phyloP scores from a whole-genome alignment of 2,329 filamentous ascomycete species.

The Tolypocladium album region DNA sequence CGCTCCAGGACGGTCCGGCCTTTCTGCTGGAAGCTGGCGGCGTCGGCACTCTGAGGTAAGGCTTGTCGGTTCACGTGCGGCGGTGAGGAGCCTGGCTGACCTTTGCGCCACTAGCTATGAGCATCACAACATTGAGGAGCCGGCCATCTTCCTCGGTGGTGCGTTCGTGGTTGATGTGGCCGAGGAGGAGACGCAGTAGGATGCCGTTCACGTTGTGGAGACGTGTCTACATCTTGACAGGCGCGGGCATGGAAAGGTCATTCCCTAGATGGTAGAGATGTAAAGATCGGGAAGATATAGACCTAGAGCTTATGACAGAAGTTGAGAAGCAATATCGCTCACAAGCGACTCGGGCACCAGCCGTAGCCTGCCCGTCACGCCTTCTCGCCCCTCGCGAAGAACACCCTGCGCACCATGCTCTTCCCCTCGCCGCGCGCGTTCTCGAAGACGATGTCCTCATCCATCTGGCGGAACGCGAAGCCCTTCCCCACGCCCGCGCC shows the following conservation, averaged over 20 bases:
- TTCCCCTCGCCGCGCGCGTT: slow-evolving; percentile 16
- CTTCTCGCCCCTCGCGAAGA: slow-evolving; percentile 15
- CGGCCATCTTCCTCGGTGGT: slow-evolving; percentile 68
- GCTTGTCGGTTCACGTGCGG: not conserved
- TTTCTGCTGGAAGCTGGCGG: slow-evolving; percentile 86
- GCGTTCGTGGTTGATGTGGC: slow-evolving; percentile 46
- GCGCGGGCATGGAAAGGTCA: not conserved
- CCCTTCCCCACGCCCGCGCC: slow-evolving; percentile 46
- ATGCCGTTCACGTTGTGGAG: no score
- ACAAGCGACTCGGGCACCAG: not conserved
- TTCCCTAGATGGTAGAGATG: not conserved
- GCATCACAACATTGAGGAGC: slow-evolving; percentile 66
- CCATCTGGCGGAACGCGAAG: slow-evolving; percentile 47
- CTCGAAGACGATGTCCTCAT: slow-evolving; percentile 35
- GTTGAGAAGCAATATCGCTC: not conserved
- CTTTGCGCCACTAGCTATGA: slow-evolving; percentile 50
- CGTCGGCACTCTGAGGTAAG: slow-evolving; percentile 65
- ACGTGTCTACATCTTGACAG: not conserved
- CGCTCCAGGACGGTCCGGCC: slow-evolving; percentile 62
- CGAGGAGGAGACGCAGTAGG: slow-evolving; percentile 7
- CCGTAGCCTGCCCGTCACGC: not conserved
- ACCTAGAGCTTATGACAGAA: not conserved
- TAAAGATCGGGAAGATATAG: not conserved
- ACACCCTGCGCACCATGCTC: slow-evolving; percentile 29
- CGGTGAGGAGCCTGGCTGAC: not conserved